phyloP scores from a whole-genome alignment of 805 yeast genomes.

The Saccharomycopsis javanensis region DNA sequence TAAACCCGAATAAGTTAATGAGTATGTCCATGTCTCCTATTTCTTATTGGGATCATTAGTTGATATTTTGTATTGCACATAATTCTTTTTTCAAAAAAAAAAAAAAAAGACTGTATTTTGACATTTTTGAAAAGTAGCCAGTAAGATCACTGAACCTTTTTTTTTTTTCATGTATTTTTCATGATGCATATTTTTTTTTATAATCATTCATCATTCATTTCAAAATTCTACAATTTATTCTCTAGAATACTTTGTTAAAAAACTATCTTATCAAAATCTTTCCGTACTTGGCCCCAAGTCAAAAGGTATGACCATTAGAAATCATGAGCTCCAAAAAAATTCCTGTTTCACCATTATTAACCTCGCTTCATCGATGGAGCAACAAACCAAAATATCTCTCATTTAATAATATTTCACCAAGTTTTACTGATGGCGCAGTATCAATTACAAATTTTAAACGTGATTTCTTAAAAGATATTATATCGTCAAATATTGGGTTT shows the following conservation, averaged over 20 bases:
- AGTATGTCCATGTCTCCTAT: no score
- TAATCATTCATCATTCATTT: no score
- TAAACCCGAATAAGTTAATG: no score
- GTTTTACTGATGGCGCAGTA: neutral
- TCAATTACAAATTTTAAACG: neutral
- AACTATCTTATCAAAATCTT: no score
- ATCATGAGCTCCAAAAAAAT: neutral
- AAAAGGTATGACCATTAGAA: neutral
- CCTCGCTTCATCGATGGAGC: slow-evolving; percentile 3
- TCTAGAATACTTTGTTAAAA: no score
- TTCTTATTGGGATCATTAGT: no score
- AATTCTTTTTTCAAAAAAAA: no score
- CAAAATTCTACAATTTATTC: no score
- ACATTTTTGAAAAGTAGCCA: neutral
- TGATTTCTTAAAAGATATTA: neutral
- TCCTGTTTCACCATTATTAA: slow-evolving; percentile 1
- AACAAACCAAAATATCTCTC: slow-evolving; percentile 1
- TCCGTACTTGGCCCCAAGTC: no score
- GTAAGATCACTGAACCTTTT: neutral
- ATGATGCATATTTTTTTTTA: neutral
- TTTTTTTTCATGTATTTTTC: neutral
- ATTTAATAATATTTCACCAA: neutral
- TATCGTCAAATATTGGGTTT: neutral
- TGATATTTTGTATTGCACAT: no score
- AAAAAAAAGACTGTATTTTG: no score